Evolutionary conservation across 805 yeast genomes (phyloP), one percentile per base, ranked within the genome.

Genomic region (Cyberlindnera mississippiensis): DNA sequence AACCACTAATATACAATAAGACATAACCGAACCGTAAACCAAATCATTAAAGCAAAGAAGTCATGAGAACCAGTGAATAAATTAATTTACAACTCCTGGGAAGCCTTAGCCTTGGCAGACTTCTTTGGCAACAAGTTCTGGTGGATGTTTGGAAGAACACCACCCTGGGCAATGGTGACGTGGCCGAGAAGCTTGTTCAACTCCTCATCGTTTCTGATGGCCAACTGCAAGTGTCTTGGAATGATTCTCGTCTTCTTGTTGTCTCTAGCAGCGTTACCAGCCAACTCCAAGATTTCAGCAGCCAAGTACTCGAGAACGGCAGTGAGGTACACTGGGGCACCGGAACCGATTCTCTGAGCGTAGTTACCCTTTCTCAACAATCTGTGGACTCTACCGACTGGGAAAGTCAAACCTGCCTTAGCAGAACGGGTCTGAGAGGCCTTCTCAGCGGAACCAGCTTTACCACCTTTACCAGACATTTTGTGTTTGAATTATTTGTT

Each of bases 331-430:
- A 91, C 91, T 74, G 98, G 97, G 62, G 98, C 97, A 82, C 96
- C 96, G 57, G 97, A 89, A 80, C 98, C 97, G 61, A 91, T 83
- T 77, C 98, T 84, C 76, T 90, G 95, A 64, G 97, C 95, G 76
- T 91, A 87, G 83, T 90, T 87, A 69, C 96, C 96, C 75, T 85
- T 88, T 82, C 95, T 87, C 65, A 91, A 75, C 60, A 90, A 79
- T 76, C 97, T 83, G 79, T 91, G 96, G 59, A 91, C 93, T 82
- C 98, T 90, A 72, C 98, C 98, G 57, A 91, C 98, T 76, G 98
- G 98, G 95, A 91, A 91, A 62, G 95, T 87, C 66, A 91, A 81
- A 71, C 97, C 98, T 66, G 98, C 97, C 79, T 89, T 91, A 53
- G 96, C 83, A 59, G 98, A 91, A 82, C 98, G 88, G 44, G 97